A percentile compares a stretch with the other conserved stretches of the same genome.
Conservation (phyloP, 352 stramenopile genomes). For the Phytopythium chamaehyphon region DNA sequence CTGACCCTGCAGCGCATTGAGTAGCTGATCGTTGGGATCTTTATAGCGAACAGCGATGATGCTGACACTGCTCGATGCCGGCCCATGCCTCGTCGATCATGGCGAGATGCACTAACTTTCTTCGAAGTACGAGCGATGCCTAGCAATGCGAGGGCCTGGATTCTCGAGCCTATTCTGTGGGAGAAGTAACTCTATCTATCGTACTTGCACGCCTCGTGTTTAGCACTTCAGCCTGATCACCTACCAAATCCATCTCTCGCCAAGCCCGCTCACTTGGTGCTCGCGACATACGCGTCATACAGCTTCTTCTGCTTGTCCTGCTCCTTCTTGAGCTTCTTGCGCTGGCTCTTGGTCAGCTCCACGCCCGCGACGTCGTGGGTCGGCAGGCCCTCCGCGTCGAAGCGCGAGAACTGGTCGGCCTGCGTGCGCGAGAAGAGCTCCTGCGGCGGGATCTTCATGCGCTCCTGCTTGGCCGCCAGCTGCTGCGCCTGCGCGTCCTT, state of each 20-base stretch:
- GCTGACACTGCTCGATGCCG: too few relatives aligned
- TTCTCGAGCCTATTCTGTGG: too few relatives aligned
- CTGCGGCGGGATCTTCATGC: slow-evolving; percentile 86
- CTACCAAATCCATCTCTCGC: slow-evolving; percentile 9
- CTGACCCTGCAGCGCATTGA: too few relatives aligned
- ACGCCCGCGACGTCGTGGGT: slow-evolving; percentile 62
- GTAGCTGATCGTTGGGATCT: too few relatives aligned
- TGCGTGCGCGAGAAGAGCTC: slow-evolving; percentile 76
- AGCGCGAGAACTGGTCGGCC: slow-evolving; percentile 63
- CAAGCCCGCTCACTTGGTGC: slow-evolving; percentile 9
- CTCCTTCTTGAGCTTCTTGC: slow-evolving; percentile 89
- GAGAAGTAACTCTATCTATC: too few relatives aligned
- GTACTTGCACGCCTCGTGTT: too few relatives aligned
- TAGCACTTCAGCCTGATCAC: neutral
- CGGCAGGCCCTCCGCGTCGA: slow-evolving; percentile 66
- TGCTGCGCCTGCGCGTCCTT: slow-evolving; percentile 84
- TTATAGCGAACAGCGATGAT: too few relatives aligned
- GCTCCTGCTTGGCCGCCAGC: slow-evolving; percentile 89
- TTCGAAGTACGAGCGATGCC: too few relatives aligned
- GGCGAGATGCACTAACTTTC: too few relatives aligned
- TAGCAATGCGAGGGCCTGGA: too few relatives aligned
- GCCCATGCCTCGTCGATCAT: too few relatives aligned
- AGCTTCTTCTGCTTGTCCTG: slow-evolving; percentile 88
- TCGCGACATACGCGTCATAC: slow-evolving; percentile 56
- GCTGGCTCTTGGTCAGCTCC: slow-evolving; percentile 70